A percentile compares a stretch with the other conserved stretches of the same genome.
Conservation (phyloP, 2,329 filamentous ascomycete genomes). For the Calonectria pseudoreteaudii region DNA sequence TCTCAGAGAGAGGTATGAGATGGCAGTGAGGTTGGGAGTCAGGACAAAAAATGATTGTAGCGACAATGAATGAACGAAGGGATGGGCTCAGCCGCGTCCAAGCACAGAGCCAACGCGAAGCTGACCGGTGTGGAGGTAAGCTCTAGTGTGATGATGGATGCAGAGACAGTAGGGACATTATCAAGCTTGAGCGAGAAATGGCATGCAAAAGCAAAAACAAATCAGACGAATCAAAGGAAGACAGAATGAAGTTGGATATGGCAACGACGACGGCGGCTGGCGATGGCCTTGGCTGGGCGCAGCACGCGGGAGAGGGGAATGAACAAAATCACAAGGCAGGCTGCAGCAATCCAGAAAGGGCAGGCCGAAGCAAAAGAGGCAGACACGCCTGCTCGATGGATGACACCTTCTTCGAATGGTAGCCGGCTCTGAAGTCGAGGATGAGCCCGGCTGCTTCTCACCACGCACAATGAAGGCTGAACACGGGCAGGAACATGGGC, state of each 20-base stretch:
- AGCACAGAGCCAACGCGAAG: not conserved
- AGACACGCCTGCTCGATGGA: conserved; percentile 1
- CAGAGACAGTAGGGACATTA: conserved; percentile 15
- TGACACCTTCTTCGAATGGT: conserved; percentile 6
- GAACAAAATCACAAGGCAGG: conserved; percentile 1
- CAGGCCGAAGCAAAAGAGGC: conserved; percentile 1
- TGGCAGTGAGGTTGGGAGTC: not conserved
- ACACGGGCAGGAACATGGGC: conserved; percentile 33
- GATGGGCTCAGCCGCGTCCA: conserved; percentile 9
- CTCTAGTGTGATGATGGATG: conserved; percentile 16
- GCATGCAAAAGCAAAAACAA: not conserved
- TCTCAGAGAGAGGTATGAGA: not conserved
- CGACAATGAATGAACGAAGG: not conserved
- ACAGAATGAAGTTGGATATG: conserved; percentile 2
- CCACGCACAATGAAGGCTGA: conserved; percentile 2
- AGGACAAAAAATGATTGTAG: not conserved
- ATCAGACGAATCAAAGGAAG: not conserved
- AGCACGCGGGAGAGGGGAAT: conserved; percentile 27
- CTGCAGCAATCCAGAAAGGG: conserved; percentile 3
- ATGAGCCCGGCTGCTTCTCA: conserved; percentile 7
- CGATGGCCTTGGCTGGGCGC: conserved; percentile 15
- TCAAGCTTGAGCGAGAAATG: not conserved
- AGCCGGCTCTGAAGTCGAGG: conserved; percentile 5
- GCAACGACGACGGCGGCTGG: conserved; percentile 15
- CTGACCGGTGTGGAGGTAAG: conserved; percentile 8